Percentiles rank a stretch among this genome's conserved stretches.
These are phyloP conservation scores for Blastobotrys petasosporus DNA, from an alignment of 1,139 yeast species.

Conservation along the genomic window DNA sequence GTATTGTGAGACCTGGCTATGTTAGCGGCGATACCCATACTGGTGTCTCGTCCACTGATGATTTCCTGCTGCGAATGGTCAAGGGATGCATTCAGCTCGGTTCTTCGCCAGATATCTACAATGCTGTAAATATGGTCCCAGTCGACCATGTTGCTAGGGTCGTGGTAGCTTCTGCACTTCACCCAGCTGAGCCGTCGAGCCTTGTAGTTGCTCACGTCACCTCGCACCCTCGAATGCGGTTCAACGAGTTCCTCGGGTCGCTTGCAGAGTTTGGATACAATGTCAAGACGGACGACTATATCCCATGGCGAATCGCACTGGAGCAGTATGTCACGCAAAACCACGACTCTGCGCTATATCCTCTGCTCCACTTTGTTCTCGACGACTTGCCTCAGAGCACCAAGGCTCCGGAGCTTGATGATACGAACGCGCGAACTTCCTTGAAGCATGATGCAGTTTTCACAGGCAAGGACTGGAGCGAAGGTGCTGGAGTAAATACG, in stretches of 20 bases:
- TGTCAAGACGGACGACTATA: constrained; percentile 57
- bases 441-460: constrained; percentile 54
- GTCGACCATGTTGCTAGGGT: constrained; percentile 97
- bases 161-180: constrained; percentile 74
- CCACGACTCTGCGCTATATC: constrained; percentile 82
- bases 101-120: constrained; percentile 73
- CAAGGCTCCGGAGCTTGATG: constrained; percentile 93
- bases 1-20: constrained; percentile 92
- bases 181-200: constrained; percentile 43
- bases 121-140: constrained; percentile 93
- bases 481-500: constrained; percentile 66
- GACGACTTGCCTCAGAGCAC: constrained; percentile 88
- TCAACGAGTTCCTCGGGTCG: constrained; percentile 65
- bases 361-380: constrained; percentile 86
- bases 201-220: constrained; percentile 91
- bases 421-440: constrained; percentile 62
- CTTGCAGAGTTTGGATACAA: constrained; percentile 67
- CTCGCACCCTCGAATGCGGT: constrained; percentile 84
- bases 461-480: constrained; percentile 60
- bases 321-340: constrained; percentile 71
- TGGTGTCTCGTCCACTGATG: constrained; percentile 93
- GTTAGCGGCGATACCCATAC: constrained; percentile 79
- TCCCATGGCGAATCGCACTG: constrained; percentile 68
- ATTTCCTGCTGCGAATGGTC: constrained; percentile 85
- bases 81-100: constrained; percentile 93